Percentiles rank a stretch among this genome's conserved stretches.
These are phyloP conservation scores for Plasmopara muralis DNA, from an alignment of 352 stramenopile genomes.

Conservation along the genomic window DNA sequence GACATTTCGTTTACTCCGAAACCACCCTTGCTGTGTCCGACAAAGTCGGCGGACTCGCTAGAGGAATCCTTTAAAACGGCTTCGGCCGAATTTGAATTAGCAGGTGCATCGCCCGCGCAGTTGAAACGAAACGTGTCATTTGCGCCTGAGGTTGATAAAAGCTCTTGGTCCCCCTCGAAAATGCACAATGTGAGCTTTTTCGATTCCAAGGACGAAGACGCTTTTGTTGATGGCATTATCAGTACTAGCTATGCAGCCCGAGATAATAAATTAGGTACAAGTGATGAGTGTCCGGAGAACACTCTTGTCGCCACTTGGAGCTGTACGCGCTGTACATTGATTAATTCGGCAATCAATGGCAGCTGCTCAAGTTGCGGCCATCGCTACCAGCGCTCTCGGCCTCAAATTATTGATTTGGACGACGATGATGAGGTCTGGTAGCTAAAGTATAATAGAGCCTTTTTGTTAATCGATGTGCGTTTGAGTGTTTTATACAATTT, in stretches of 20 bases:
- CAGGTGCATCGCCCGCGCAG: background rate
- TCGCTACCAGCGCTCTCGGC: slow-evolving; percentile 53
- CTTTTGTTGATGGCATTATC: slow-evolving; percentile 21
- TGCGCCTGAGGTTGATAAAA: slow-evolving; percentile 13
- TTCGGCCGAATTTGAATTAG: background rate
- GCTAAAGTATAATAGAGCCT: slow-evolving; percentile 12
- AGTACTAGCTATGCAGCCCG: slow-evolving; percentile 6
- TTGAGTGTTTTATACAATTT: too few species aligned
- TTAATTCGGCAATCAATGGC: slow-evolving; percentile 50
- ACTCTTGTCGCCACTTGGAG: slow-evolving; percentile 36
- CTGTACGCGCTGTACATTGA: slow-evolving; percentile 72
- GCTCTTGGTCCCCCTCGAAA: slow-evolving; percentile 17
- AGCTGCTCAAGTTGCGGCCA: slow-evolving; percentile 64
- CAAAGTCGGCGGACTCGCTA: slow-evolving; percentile 7
- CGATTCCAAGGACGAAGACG: slow-evolving; percentile 26
- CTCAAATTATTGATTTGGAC: slow-evolving; percentile 51
- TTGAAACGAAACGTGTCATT: slow-evolving; percentile 26
- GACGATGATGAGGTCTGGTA: slow-evolving; percentile 35
- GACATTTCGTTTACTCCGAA: slow-evolving; percentile 24
- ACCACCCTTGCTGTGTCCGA: slow-evolving; percentile 3
- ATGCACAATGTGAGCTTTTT: slow-evolving; percentile 14
- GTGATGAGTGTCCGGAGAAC: slow-evolving; percentile 45
- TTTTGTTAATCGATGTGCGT: background rate
- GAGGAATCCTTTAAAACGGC: slow-evolving; percentile 5
- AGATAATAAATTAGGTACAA: slow-evolving; percentile 9